These are phyloP conservation scores for Leishmania lainsoni DNA, from an alignment of 208 protist species.

Conservation along the genomic window DNA sequence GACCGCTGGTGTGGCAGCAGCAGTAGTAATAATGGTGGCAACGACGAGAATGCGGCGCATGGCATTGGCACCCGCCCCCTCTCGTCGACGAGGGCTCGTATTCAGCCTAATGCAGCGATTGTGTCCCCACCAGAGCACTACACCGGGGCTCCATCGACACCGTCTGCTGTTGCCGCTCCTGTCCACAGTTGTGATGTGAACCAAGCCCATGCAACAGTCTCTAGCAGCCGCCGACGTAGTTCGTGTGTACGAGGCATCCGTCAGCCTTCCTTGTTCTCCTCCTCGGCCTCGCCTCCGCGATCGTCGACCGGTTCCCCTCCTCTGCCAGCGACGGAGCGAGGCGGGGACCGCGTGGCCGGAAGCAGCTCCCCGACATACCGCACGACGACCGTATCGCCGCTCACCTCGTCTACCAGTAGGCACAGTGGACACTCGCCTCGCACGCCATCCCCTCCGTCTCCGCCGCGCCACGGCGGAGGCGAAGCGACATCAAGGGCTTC, in stretches of 20 bases:
- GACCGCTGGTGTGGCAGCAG: background rate
- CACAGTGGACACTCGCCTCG: conserved; percentile 2
- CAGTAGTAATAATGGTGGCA: background rate
- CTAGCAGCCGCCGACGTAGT: background rate
- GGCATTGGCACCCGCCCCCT: background rate
- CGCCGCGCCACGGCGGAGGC: background rate
- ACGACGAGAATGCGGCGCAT: background rate
- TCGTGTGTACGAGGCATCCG: conserved; percentile 23
- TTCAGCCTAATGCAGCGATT: background rate
- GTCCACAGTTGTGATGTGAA: background rate
- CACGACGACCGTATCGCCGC: conserved; percentile 24
- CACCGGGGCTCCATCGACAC: background rate
- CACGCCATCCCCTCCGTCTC: background rate
- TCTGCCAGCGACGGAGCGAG: background rate
- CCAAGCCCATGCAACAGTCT: background rate
- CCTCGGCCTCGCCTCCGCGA: background rate
- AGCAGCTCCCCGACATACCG: conserved; percentile 28
- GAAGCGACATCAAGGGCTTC: background rate
- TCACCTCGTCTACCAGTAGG: conserved; percentile 10
- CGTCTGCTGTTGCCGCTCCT: background rate
- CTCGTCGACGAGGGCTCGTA: background rate
- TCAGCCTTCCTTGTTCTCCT: background rate
- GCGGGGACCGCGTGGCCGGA: background rate
- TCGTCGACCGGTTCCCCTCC: conserved; percentile 8
- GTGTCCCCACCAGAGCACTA: background rate